Conservation (phyloP, 2,329 filamentous ascomycete genomes). For the Arthroderma sp. region DNA sequence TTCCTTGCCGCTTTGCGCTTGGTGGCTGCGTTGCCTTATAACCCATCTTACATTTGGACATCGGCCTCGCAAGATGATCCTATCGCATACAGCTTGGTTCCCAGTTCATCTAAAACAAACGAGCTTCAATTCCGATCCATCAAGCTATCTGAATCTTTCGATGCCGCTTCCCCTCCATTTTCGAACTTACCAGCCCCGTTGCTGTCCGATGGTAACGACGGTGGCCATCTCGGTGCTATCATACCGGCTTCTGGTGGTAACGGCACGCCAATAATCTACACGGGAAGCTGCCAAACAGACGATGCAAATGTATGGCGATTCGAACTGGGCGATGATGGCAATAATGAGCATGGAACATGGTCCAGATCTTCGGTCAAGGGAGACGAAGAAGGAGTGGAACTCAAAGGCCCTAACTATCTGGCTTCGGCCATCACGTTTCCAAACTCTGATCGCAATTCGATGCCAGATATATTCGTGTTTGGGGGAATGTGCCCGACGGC, state of each 20-base stretch:
- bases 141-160: constrained; percentile 8
- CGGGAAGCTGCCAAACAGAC: constrained; percentile 51
- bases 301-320: constrained; percentile 32
- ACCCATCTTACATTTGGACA: constrained; percentile 11
- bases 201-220: constrained; percentile 30
- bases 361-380: constrained; percentile 23
- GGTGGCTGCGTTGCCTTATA: constrained; percentile 8
- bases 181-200: constrained; percentile 39
- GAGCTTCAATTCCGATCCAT: constrained; percentile 9
- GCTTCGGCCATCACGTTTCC: constrained; percentile 56
- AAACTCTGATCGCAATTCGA: constrained; percentile 29
- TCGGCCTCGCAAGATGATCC: constrained; percentile 4
- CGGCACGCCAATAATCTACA: constrained; percentile 60
- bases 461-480: constrained; percentile 56
- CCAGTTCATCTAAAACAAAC: constrained; percentile 4
- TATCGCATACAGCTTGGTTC: constrained; percentile 8
- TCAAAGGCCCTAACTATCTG: constrained; percentile 43
- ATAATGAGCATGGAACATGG: constrained; percentile 44
- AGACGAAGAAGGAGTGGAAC: constrained; percentile 20
- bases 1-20: background rate
- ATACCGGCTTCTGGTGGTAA: constrained; percentile 52
- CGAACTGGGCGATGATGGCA: constrained; percentile 32
- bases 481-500: constrained; percentile 72
- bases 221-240: constrained; percentile 40
- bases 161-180: constrained; percentile 27